A percentile compares a stretch with the other conserved stretches of the same genome.
Conservation (phyloP, 2,329 filamentous ascomycete genomes). For the Cladosporium austrohemisphaericum region DNA sequence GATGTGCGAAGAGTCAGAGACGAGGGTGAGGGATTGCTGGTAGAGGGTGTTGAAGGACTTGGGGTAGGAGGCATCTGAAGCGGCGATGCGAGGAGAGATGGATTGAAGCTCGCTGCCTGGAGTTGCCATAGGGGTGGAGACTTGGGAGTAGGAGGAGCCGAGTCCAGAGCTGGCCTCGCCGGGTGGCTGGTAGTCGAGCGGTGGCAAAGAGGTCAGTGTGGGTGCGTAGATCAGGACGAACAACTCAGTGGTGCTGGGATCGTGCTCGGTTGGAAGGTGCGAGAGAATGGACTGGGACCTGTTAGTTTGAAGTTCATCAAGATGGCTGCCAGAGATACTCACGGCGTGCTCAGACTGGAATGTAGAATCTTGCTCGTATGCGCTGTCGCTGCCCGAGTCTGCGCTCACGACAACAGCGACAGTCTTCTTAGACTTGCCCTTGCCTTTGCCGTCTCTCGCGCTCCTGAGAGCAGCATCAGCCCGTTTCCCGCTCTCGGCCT, state of each 20-base stretch:
- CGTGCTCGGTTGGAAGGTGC: conserved; percentile 74
- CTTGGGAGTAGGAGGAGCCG: conserved; percentile 84
- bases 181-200: conserved; percentile 36
- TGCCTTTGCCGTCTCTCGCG: conserved; percentile 20
- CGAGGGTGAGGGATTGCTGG: conserved; percentile 71
- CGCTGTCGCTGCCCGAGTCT: conserved; percentile 58
- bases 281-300: conserved; percentile 64
- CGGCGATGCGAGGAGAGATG: conserved; percentile 41
- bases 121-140: conserved; percentile 64
- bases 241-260: conserved; percentile 69
- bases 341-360: conserved; percentile 74
- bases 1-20: conserved; percentile 81
- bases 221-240: conserved; percentile 91
- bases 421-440: conserved; percentile 53
- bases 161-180: conserved; percentile 61
- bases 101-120: conserved; percentile 56
- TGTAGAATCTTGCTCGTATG: conserved; percentile 53
- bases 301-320: conserved; percentile 23
- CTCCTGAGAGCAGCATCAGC: conserved; percentile 20
- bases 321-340: conserved; percentile 39
- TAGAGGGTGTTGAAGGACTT: conserved; percentile 76
- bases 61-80: conserved; percentile 36
- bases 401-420: conserved; percentile 89
- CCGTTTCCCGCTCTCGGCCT: conserved; percentile 25
- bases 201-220: conserved; percentile 56